Evolutionary conservation across 345 rosid genomes (phyloP).

Genomic region (Eucalyptus rudis): DNA sequence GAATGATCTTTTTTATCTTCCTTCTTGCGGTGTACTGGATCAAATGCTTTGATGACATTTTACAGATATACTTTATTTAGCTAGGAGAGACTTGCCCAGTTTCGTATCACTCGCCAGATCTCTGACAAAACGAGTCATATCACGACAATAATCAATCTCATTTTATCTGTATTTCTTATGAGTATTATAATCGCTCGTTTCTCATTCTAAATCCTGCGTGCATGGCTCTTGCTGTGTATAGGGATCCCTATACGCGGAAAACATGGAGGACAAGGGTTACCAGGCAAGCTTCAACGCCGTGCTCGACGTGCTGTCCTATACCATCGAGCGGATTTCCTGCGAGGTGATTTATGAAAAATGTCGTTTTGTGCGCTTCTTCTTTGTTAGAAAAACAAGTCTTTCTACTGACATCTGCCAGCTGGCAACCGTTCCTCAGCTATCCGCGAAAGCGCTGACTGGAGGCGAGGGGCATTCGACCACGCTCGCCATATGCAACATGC

Average conservation of each 20-base stretch:
- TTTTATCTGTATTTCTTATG: neutral
- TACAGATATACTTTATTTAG: neutral
- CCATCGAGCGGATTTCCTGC: constrained; percentile 52
- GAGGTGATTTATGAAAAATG: constrained; percentile 22
- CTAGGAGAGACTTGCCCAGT: neutral
- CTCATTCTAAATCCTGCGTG: neutral
- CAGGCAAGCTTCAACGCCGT: neutral
- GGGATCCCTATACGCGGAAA: neutral
- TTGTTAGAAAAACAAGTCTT: neutral
- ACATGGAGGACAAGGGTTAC: constrained; percentile 25
- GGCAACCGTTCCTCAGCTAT: constrained; percentile 21
- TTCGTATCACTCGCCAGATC: neutral
- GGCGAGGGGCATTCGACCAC: constrained; percentile 50
- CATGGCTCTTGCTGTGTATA: neutral
- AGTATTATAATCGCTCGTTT: neutral
- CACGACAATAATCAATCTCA: neutral
- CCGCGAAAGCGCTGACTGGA: constrained; percentile 44
- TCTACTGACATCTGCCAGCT: neutral
- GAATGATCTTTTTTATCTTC: neutral
- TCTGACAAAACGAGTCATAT: neutral
- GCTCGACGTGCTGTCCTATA: constrained; percentile 32
- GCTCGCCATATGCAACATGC: constrained; percentile 34
- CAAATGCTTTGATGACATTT: neutral
- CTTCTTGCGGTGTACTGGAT: neutral
- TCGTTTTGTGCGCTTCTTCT: neutral